phyloP scores from a whole-genome alignment of 768 basidiomycete genomes.

The Suillus ampliporus region DNA sequence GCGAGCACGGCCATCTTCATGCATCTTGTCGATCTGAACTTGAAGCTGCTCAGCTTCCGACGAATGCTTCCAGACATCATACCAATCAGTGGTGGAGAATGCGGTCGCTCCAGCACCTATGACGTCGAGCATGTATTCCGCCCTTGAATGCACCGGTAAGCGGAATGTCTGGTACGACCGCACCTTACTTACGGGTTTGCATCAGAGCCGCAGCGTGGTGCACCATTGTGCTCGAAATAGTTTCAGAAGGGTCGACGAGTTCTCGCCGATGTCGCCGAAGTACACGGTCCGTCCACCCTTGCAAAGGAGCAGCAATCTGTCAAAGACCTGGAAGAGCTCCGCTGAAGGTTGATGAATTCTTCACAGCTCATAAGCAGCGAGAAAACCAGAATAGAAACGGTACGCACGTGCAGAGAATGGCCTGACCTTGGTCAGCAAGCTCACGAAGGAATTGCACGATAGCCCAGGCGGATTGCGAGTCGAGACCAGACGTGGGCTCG shows the following conservation, averaged over 20 bases:
- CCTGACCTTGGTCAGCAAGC: conserved; percentile 53
- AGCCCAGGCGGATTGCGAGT: conserved; percentile 52
- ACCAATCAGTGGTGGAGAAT: conserved; percentile 50
- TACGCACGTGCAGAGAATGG: conserved; percentile 52
- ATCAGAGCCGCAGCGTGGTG: neutral
- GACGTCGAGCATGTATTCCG: conserved; percentile 50
- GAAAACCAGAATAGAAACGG: neutral
- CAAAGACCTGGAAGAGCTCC: conserved; percentile 53
- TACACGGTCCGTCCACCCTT: conserved; percentile 64
- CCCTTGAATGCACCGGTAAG: conserved; percentile 24
- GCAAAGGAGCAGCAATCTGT: conserved; percentile 50
- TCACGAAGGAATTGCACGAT: conserved; percentile 51
- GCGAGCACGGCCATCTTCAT: conserved; percentile 38
- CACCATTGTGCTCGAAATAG: conserved; percentile 12
- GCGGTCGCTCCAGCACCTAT: conserved; percentile 59
- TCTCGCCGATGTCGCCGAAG: conserved; percentile 47
- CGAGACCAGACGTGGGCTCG: conserved; percentile 57
- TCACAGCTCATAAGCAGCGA: neutral
- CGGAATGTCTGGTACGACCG: neutral
- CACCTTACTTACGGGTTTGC: conserved; percentile 7
- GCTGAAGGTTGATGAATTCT: conserved; percentile 66
- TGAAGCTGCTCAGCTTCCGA: conserved; percentile 41
- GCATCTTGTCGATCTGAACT: conserved; percentile 49
- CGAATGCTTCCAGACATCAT: conserved; percentile 49
- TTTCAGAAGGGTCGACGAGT: neutral